These are phyloP conservation scores for Kwoniella sp. DNA, from an alignment of 768 basidiomycete species.

Conservation along the genomic window DNA sequence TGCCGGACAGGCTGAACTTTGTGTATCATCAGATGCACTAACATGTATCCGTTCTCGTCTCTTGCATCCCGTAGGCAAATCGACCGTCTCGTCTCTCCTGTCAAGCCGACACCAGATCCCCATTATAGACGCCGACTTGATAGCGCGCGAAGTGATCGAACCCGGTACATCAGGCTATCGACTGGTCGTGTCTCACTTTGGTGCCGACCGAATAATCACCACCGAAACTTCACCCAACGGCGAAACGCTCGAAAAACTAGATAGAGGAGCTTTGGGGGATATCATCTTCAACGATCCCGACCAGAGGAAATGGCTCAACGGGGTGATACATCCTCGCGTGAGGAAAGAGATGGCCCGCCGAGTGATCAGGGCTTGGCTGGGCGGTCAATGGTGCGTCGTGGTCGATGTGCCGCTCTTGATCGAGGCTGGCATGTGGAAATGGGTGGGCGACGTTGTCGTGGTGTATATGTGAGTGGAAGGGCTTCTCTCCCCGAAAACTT, in stretches of 20 bases:
- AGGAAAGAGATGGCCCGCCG: conserved; percentile 71
- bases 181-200: conserved; percentile 72
- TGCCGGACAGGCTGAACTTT: too few relatives aligned
- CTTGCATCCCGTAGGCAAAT: conserved; percentile 68
- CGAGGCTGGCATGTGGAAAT: conserved; percentile 81
- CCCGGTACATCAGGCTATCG: conserved; percentile 76
- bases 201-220: conserved; percentile 65
- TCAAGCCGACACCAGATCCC: conserved; percentile 66
- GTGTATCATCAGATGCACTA: too few relatives aligned
- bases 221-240: conserved; percentile 62
- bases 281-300: conserved; percentile 79
- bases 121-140: conserved; percentile 88
- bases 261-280: conserved; percentile 78
- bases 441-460: conserved; percentile 79
- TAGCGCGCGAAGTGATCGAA: conserved; percentile 81
- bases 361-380: conserved; percentile 71
- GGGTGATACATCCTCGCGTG: conserved; percentile 91
- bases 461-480: conserved; percentile 76
- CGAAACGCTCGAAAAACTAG: conserved; percentile 57
- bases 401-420: conserved; percentile 91
- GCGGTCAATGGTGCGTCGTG: conserved; percentile 75
- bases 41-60: neutral
- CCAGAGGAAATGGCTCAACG: conserved; percentile 74
- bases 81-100: conserved; percentile 79
- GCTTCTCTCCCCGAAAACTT: too few relatives aligned